A percentile compares a stretch with the other conserved stretches of the same genome.
Evolutionary conservation across 2,329 filamentous ascomycete genomes (phyloP).

Genomic region (Diplodia mutila): DNA sequence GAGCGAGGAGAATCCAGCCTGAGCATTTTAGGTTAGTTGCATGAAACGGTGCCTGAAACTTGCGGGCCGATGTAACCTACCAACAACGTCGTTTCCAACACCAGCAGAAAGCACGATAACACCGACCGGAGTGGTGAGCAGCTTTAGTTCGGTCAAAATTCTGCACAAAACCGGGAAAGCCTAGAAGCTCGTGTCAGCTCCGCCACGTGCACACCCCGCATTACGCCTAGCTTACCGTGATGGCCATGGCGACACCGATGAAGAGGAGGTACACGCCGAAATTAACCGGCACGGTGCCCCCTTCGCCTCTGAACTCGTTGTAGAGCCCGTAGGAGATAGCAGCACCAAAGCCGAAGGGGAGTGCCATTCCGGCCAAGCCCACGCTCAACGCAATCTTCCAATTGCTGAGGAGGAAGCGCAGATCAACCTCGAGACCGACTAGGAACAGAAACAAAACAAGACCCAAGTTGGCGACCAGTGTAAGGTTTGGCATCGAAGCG

Average conservation of each 20-base stretch:
- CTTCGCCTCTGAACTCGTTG: constrained; percentile 67
- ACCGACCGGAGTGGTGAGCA: constrained; percentile 81
- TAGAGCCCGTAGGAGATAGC: constrained; percentile 83
- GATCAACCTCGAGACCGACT: constrained; percentile 83
- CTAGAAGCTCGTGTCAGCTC: constrained; percentile 39
- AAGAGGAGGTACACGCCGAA: constrained; percentile 74
- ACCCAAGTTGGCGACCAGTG: constrained; percentile 79
- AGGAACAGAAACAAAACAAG: constrained; percentile 85
- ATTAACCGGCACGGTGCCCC: constrained; percentile 58
- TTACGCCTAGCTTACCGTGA: constrained; percentile 63
- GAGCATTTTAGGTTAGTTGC: neutral
- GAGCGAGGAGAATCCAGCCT: constrained; percentile 86
- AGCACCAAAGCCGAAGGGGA: constrained; percentile 82
- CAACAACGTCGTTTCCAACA: constrained; percentile 88
- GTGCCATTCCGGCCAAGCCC: constrained; percentile 74
- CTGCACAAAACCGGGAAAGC: constrained; percentile 89
- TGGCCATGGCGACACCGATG: constrained; percentile 90
- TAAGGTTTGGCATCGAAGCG: constrained; percentile 74
- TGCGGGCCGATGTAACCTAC: constrained; percentile 31
- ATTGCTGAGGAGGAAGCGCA: constrained; percentile 75
- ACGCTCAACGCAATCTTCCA: constrained; percentile 81
- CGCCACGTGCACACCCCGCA: neutral
- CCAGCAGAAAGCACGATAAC: constrained; percentile 88
- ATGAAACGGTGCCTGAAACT: neutral
- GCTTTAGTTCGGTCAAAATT: constrained; percentile 87